Percentiles rank a stretch among this genome's conserved stretches.
Conservation (phyloP, 139 green algal genomes). For the Volvox reticuliferus region DNA sequence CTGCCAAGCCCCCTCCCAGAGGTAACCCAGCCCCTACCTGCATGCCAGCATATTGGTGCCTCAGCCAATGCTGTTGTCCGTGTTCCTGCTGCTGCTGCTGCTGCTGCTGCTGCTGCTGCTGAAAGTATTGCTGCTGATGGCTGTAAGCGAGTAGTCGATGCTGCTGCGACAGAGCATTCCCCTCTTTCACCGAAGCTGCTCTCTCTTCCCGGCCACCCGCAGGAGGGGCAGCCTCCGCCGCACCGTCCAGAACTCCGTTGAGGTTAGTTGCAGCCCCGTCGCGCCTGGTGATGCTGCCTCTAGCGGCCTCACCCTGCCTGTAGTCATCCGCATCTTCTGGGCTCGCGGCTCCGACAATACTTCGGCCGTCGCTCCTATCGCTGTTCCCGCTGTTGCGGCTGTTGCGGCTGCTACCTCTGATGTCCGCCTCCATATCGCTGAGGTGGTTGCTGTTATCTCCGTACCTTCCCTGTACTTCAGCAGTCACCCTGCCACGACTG, state of each 20-base stretch:
- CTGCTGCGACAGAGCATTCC: not conserved
- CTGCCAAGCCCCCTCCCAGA: too few species aligned
- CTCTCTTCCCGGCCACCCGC: not conserved
- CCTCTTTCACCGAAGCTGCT: not conserved
- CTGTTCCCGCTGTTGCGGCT: not conserved
- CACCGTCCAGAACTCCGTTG: not conserved
- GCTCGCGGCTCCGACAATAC: too few species aligned
- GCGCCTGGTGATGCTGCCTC: not conserved
- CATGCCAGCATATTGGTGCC: too few species aligned
- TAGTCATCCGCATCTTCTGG: too few species aligned
- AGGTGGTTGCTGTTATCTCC: too few species aligned
- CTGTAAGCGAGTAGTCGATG: not conserved
- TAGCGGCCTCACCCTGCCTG: not conserved
- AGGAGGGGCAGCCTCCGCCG: not conserved
- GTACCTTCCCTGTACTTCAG: too few species aligned
- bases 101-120: constrained; percentile 14
- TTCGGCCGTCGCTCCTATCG: not conserved
- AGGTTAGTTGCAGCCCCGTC: not conserved
- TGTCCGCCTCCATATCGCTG: too few species aligned
- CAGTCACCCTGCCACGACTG: too few species aligned
- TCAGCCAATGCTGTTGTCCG: not conserved
- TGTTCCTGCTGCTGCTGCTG: not conserved
- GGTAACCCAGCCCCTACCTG: too few species aligned
- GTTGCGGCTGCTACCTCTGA: not conserved
- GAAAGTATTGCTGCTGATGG: not conserved